Evolutionary conservation across 148 eudicot species (phyloP), one percentile per base, ranked within the genome.

Genomic region (Vaccinium vitisidaea): DNA sequence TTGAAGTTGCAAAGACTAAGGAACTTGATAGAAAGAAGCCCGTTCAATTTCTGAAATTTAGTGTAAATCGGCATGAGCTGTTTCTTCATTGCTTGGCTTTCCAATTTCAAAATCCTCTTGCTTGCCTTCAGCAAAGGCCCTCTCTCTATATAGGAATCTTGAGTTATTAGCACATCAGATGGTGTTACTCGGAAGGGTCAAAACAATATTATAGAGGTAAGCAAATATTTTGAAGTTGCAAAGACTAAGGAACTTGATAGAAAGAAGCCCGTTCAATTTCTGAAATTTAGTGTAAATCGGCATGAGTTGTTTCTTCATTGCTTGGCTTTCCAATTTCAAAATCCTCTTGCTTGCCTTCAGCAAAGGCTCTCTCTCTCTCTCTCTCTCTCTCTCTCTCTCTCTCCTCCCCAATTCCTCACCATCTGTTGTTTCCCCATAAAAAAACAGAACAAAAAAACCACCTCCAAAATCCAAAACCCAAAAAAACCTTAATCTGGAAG

Each of bases 241-340:
- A 36, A 36, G 39, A 36, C 39, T 36, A 36, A 36, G 39, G 39
- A 36, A 36, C 39, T 36, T 36, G 39, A 1, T 36, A 36, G 39
- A 36, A 36, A 36, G 39, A 36, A 36, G 39, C 39, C 39, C 39
- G 39, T 2, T 2, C 39, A 36, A 36, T 36, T 36, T 36, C 39
- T 36, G 39, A 36, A 36, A 36, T 36, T 36, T 36, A 36, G 46
- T 43, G 6, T 43, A 43, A 43, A 30, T 91, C n/a, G 88, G 87
- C 18, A 36, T 58, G 15, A 75, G 83, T 15, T 70, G 84, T 10
- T 87, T 88, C 81, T 90, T 90, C 85, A 52, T 91, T 0, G 81
- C 92, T 4, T 93, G 92, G 92, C 85, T 93, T 0, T 88, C 85
- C 15, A 93, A 88, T 79, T 93, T 84, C 84, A 93, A 91, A 48